Base-by-base conservation (phyloP, 805 yeast genomes). In the Starmerella scarabaei region DNA sequence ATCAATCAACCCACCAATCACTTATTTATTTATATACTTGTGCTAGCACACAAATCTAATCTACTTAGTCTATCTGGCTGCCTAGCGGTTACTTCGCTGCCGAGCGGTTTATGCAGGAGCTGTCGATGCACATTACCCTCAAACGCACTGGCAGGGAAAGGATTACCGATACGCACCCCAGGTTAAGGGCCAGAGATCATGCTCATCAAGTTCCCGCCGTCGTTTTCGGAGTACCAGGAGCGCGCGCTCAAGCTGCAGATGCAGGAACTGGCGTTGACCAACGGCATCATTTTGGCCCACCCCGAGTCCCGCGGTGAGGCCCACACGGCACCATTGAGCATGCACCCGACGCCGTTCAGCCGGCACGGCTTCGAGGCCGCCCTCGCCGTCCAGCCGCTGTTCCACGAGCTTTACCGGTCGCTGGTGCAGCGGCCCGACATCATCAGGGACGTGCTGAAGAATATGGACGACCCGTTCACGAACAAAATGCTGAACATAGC, bases 271-370 rank as follows among this genome's bases (percentile, higher is more conserved):
- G 66, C 80, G 5, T 61, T 86, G 36, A 69, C 79, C 36, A 74
- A 83, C 60, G 95, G 96, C 2, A 64, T 86, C 33, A 69, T 75
- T n/a, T 77, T 86, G 17, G 36, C 37, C 14, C 16, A 18, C 33
- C 38, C 33, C 21, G 33, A 30, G n/a, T 14, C 7, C 19, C 36
- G 43, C 12, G 45, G 76, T 78, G 45, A 18, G 31, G 69, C 74
- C 14, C 60, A 61, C 17, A 70, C 69, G 37, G 94, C 95, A 1
- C 98, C 99, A 29, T 75, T 84, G 8, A 91, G 98, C 1, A 53
- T 88, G 21, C 84, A 67, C 54, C 99, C 99, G 4, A 80, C 96
- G 0, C 94, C 94, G 5, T 75, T 85, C 48, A 88, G 95, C 3
- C 67, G 62, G 41, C 38, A 54, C 2, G 74, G 80, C 39, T 88